Base-by-base conservation (phyloP, 371 early-diverging fungal genomes). In the Actinomucor elegans region DNA sequence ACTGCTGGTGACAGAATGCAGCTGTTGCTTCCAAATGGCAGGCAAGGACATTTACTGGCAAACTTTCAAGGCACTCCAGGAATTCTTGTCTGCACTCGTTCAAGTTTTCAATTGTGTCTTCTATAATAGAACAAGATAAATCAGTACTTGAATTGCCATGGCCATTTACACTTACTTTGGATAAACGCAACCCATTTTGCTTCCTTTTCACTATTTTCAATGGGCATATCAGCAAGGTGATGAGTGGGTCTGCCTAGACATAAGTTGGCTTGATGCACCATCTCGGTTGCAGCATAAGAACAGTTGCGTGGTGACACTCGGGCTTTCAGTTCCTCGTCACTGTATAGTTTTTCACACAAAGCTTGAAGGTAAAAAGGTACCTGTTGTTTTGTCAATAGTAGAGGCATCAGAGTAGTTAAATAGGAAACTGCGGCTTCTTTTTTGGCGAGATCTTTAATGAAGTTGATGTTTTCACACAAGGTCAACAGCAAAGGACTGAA, bases 401-500 rank as follows among this genome's bases (percentile, higher is more conserved):
- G 38, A 1, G 50, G 44, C 3, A 77, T 26, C 2, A 84, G 55
- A 0, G 56, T 54, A 6, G 70, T 57, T 7, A 84, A 36, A 23
- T 77, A 82, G 11, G 58, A 41, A 2, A 70, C 33, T 11, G 76
- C 65, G 14, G 66, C 61, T 15, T 34, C 24, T 45, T 71, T 78
- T n/a, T 79, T 70, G 1, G 66, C 57, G n/a, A n/a, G n/a, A n/a
- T n/a, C n/a, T 26, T 76, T 73, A 20, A 77, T 67, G 33, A 74
- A 71, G 14, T 66, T 71, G 34, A 77, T 58, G 32, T 82, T 76
- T 40, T 83, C 82, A 4, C 82, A 48, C 5, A 84, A 35, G 1
- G 78, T 76, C 49, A 82, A 56, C 7, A 86, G 43, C 1, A 86
- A 45, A 15, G 86, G 84, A 40, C 84, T 84, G 60, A 77, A 83